These are phyloP conservation scores for Plenodomus tracheiphilus DNA, from an alignment of 2,329 filamentous ascomycete species.

Conservation along the genomic window DNA sequence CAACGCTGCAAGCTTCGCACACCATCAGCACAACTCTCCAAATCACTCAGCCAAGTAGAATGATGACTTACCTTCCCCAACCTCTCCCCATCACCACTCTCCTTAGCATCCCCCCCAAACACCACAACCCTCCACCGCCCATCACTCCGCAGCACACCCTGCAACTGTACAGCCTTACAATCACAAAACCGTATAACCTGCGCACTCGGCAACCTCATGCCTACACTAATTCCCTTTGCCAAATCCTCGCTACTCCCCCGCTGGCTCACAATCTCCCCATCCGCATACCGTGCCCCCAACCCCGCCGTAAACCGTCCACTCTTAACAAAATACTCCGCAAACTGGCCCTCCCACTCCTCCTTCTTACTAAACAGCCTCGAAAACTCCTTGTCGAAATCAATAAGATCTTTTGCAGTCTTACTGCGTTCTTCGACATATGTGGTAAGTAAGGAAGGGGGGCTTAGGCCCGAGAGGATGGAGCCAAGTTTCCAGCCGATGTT, in stretches of 20 bases:
- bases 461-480: conserved; percentile 49
- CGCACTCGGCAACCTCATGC: conserved; percentile 57
- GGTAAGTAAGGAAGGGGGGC: conserved; percentile 58
- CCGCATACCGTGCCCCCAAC: conserved; percentile 58
- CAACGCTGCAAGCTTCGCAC: conserved; percentile 17
- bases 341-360: conserved; percentile 52
- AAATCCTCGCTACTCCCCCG: conserved; percentile 39
- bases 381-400: conserved; percentile 61
- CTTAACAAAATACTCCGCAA: conserved; percentile 61
- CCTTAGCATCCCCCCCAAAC: conserved; percentile 52
- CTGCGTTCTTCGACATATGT: conserved; percentile 66
- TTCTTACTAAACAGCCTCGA: conserved; percentile 57
- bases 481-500: conserved; percentile 64
- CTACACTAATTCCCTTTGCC: conserved; percentile 47
- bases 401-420: conserved; percentile 54
- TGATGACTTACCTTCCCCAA: conserved; percentile 47
- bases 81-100: conserved; percentile 24
- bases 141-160: conserved; percentile 55
- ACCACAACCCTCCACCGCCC: conserved; percentile 57
- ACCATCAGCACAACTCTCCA: not conserved
- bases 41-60: not conserved
- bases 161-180: conserved; percentile 59
- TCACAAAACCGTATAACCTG: conserved; percentile 65
- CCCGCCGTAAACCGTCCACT: conserved; percentile 65
- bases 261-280: conserved; percentile 52